phyloP scores from a whole-genome alignment of 2,329 filamentous ascomycete species.

The Cercospora sp. region DNA sequence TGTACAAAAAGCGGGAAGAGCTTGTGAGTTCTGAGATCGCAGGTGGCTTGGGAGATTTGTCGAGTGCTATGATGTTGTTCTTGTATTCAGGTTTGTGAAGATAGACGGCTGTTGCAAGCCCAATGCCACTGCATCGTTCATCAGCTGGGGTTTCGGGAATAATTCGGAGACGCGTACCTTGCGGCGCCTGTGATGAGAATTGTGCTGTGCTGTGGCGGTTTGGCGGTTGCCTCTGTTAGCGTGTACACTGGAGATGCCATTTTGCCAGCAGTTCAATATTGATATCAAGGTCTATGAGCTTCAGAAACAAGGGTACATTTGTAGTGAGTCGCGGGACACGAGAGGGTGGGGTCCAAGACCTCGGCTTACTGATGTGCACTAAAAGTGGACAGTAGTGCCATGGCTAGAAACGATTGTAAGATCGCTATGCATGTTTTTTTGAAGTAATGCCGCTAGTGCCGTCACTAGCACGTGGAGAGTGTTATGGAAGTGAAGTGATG shows the following conservation, averaged over 20 bases:
- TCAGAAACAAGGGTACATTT: not conserved
- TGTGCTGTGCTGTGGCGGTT: conserved; percentile 31
- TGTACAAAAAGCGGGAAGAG: conserved; percentile 35
- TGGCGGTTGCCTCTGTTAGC: conserved; percentile 28
- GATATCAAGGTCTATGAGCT: not conserved
- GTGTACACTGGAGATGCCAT: conserved; percentile 35
- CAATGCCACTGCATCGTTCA: conserved; percentile 30
- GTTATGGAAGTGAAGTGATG: not conserved
- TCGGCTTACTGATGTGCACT: conserved; percentile 6
- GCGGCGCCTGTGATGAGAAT: conserved; percentile 37
- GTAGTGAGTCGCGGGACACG: not conserved
- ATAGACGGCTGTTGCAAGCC: conserved; percentile 35
- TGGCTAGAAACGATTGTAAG: not conserved
- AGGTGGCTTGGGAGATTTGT: conserved; percentile 26
- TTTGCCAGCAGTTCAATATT: not conserved
- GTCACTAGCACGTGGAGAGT: not conserved
- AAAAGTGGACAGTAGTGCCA: not conserved
- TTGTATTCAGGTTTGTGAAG: conserved; percentile 31
- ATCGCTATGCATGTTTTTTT: not conserved
- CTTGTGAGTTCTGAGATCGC: conserved; percentile 23
- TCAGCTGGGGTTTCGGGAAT: not conserved
- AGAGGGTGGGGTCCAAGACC: conserved; percentile 11
- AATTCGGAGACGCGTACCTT: conserved; percentile 7
- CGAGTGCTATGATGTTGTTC: conserved; percentile 36
- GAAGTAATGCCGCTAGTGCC: not conserved